Conservation (phyloP, 371 early-diverging fungal species). For the Mucor circinelloides region DNA sequence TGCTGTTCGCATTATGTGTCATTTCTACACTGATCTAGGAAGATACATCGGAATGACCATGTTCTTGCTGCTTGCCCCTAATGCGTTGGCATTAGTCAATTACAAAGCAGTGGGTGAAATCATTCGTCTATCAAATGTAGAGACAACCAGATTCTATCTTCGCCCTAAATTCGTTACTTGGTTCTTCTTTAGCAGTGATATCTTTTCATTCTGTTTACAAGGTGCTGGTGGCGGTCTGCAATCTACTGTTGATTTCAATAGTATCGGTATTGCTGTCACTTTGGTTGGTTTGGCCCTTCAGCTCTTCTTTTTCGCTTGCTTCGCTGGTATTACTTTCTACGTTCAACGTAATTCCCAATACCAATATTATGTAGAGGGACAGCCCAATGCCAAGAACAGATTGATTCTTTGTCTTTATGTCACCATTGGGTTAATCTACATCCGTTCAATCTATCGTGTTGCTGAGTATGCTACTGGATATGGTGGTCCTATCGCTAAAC, state of each 20-base stretch:
- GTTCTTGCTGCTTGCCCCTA: slow-evolving; percentile 39
- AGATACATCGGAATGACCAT: slow-evolving; percentile 34
- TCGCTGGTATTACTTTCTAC: slow-evolving; percentile 10
- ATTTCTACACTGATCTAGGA: slow-evolving; percentile 24
- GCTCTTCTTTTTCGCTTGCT: slow-evolving; percentile 17
- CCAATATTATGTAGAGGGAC: slow-evolving; percentile 8
- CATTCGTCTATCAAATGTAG: slow-evolving; percentile 16
- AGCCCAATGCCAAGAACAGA: slow-evolving; percentile 7
- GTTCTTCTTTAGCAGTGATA: slow-evolving; percentile 46
- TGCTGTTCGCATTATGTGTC: slow-evolving; percentile 26
- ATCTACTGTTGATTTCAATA: background rate
- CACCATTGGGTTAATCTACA: slow-evolving; percentile 16
- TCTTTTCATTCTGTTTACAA: slow-evolving; percentile 20
- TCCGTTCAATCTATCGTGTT: slow-evolving; percentile 25
- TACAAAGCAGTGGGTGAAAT: slow-evolving; percentile 42
- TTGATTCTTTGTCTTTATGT: slow-evolving; percentile 16
- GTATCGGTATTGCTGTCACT: slow-evolving; percentile 5
- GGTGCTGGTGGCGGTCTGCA: slow-evolving; percentile 21
- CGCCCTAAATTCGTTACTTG: slow-evolving; percentile 47
- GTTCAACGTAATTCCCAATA: slow-evolving; percentile 12
- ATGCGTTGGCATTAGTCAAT: slow-evolving; percentile 42
- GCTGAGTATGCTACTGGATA: slow-evolving; percentile 20
- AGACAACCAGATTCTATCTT: slow-evolving; percentile 21
- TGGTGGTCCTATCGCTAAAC: slow-evolving; percentile 5
- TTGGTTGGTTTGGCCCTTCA: slow-evolving; percentile 18